A percentile compares a stretch with the other conserved stretches of the same genome.
Evolutionary conservation across 148 eudicot genomes (phyloP).

Genomic region (Hydrangea macrophylla): DNA sequence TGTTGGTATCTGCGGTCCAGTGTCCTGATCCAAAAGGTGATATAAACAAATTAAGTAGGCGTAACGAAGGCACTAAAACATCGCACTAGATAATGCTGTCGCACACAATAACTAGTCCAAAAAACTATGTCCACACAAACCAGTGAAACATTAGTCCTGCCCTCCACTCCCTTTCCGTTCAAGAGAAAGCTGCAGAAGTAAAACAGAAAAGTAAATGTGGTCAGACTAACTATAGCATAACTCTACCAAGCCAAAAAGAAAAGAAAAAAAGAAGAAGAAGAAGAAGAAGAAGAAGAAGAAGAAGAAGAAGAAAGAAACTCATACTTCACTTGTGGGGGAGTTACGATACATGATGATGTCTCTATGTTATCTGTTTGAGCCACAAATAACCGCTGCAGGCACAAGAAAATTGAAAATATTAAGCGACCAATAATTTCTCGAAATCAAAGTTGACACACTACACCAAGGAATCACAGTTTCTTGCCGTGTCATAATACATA

Average conservation of each 20-base stretch:
- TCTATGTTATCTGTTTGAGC: slow-evolving; percentile 66
- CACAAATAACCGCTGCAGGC: slow-evolving; percentile 65
- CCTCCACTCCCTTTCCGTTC: slow-evolving; percentile 75
- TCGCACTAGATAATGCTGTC: background rate
- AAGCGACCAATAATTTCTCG: background rate
- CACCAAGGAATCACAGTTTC: too few relatives aligned
- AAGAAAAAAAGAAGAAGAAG: slow-evolving; percentile 11
- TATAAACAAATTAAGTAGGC: background rate
- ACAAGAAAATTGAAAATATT: slow-evolving; percentile 12
- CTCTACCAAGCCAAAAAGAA: background rate
- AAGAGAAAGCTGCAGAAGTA: slow-evolving; percentile 60
- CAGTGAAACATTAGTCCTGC: slow-evolving; percentile 44
- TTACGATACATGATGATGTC: slow-evolving; percentile 71
- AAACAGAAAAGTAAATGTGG: slow-evolving; percentile 15
- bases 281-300: slow-evolving; percentile 16
- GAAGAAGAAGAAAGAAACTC: too few relatives aligned
- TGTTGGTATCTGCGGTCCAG: slow-evolving; percentile 77
- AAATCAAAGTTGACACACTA: too few relatives aligned
- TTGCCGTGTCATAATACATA: too few relatives aligned
- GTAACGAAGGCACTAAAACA: slow-evolving; percentile 1
- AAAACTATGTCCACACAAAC: slow-evolving; percentile 35
- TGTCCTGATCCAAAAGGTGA: slow-evolving; percentile 37
- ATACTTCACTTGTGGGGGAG: slow-evolving; percentile 72
- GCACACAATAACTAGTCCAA: background rate
- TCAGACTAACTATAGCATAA: slow-evolving; percentile 10